Conservation (phyloP, 805 yeast genomes). For the Teunomyces barrocoloradensis region DNA sequence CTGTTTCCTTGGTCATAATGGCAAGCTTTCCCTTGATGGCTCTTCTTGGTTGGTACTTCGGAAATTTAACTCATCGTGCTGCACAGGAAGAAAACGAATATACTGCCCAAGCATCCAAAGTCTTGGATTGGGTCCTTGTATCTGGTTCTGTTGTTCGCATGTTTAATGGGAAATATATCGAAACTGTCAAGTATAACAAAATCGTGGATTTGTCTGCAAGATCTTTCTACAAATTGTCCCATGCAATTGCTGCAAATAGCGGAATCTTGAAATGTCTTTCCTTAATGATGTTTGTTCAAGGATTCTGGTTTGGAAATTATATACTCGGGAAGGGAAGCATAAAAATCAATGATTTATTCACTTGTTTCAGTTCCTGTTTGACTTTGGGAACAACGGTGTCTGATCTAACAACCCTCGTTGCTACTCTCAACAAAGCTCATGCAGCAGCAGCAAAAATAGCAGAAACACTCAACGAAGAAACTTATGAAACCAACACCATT, state of each 20-base stretch:
- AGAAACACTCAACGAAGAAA: constrained; percentile 23
- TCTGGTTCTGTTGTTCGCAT: constrained; percentile 60
- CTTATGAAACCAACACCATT: not conserved
- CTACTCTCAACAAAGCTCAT: constrained; percentile 65
- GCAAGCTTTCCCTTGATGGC: constrained; percentile 71
- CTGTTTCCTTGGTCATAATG: constrained; percentile 73
- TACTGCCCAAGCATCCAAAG: constrained; percentile 55
- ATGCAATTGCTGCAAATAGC: constrained; percentile 52
- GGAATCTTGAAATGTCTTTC: constrained; percentile 57
- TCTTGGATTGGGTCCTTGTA: constrained; percentile 67
- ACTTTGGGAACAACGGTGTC: constrained; percentile 63
- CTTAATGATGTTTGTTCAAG: constrained; percentile 80
- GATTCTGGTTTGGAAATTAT: constrained; percentile 85
- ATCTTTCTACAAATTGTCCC: constrained; percentile 42
- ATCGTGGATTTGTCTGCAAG: constrained; percentile 35
- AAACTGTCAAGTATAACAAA: constrained; percentile 42
- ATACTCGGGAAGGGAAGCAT: constrained; percentile 54
- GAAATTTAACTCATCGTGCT: constrained; percentile 48
- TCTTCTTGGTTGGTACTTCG: constrained; percentile 46
- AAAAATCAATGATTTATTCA: constrained; percentile 62
- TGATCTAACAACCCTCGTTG: constrained; percentile 53
- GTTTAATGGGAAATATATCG: constrained; percentile 55
- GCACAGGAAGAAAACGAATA: constrained; percentile 56
- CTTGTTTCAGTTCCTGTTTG: constrained; percentile 81
- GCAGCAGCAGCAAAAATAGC: constrained; percentile 60